These are phyloP conservation scores for Pythium pyrilobum DNA, from an alignment of 352 stramenopile species.

Conservation along the genomic window DNA sequence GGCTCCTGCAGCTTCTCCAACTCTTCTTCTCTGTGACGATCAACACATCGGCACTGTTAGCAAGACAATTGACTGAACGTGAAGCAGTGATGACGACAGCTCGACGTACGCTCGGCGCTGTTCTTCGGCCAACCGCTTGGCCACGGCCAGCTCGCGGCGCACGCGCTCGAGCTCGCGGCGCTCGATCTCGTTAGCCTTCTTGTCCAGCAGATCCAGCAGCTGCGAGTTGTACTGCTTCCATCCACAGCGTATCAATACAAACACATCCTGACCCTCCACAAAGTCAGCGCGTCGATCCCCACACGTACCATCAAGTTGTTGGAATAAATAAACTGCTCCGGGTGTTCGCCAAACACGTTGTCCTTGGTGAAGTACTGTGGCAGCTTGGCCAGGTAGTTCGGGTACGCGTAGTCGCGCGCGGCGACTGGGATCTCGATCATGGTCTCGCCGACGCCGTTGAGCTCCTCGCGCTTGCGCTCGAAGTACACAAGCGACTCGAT, in stretches of 20 bases:
- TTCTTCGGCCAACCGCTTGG: slow-evolving; percentile 28
- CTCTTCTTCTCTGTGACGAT: slow-evolving; percentile 18
- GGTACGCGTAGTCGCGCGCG: slow-evolving; percentile 44
- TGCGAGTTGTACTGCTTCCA: slow-evolving; percentile 32
- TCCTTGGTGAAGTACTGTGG: slow-evolving; percentile 49
- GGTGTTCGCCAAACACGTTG: slow-evolving; percentile 54
- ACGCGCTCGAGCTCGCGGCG: slow-evolving; percentile 31
- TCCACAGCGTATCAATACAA: neutral
- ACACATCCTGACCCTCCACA: neutral
- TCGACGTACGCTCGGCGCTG: slow-evolving; percentile 24
- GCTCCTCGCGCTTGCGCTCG: slow-evolving; percentile 37
- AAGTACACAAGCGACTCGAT: slow-evolving; percentile 55
- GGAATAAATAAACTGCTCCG: slow-evolving; percentile 70
- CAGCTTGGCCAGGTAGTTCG: slow-evolving; percentile 52
- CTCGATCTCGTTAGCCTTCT: slow-evolving; percentile 37
- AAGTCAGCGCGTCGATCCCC: neutral
- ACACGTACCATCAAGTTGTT: slow-evolving; percentile 62
- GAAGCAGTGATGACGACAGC: neutral
- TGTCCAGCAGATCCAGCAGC: slow-evolving; percentile 36
- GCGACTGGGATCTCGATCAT: slow-evolving; percentile 45
- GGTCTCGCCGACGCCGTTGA: slow-evolving; percentile 42
- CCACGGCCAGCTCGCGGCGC: slow-evolving; percentile 21
- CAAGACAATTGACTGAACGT: no score
- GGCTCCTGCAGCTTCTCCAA: neutral
- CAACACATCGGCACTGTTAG: no score